phyloP scores from a whole-genome alignment of 2,329 filamentous ascomycete species.

The Zymoseptoria brevis region DNA sequence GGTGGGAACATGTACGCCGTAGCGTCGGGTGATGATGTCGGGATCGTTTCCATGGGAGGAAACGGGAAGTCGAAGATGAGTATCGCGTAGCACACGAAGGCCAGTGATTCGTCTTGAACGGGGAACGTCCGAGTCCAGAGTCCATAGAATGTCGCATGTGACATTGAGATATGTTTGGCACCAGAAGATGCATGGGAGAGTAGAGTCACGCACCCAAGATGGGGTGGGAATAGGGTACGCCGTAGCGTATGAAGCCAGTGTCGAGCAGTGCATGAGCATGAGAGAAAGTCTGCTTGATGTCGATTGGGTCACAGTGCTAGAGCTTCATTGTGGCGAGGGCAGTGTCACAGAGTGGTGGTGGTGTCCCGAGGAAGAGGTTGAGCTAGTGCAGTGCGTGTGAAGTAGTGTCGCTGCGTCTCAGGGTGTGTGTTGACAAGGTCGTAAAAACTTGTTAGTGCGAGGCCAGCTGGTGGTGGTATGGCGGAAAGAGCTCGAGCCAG shows the following conservation, averaged over 20 bases:
- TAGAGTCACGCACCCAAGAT: background rate
- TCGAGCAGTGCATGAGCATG: background rate
- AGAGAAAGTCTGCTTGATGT: background rate
- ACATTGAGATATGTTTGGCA: too few species aligned
- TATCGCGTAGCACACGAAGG: too few species aligned
- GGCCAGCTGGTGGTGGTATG: background rate
- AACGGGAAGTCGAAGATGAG: too few species aligned
- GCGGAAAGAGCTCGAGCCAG: background rate
- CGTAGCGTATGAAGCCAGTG: background rate
- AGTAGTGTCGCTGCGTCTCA: background rate
- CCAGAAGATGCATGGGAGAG: too few species aligned
- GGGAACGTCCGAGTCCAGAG: background rate
- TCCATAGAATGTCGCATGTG: background rate
- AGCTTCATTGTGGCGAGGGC: background rate
- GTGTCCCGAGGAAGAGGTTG: background rate
- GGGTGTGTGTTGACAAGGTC: background rate
- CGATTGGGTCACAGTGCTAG: background rate
- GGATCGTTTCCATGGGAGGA: too few species aligned
- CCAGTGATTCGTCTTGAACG: background rate
- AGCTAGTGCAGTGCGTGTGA: background rate
- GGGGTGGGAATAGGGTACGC: background rate
- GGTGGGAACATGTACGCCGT: too few species aligned
- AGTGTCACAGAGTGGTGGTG: background rate
- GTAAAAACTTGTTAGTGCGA: too few species aligned
- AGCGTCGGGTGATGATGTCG: too few species aligned